phyloP scores from a whole-genome alignment of 2,329 filamentous ascomycete species.

The Teratosphaeria viscida region DNA sequence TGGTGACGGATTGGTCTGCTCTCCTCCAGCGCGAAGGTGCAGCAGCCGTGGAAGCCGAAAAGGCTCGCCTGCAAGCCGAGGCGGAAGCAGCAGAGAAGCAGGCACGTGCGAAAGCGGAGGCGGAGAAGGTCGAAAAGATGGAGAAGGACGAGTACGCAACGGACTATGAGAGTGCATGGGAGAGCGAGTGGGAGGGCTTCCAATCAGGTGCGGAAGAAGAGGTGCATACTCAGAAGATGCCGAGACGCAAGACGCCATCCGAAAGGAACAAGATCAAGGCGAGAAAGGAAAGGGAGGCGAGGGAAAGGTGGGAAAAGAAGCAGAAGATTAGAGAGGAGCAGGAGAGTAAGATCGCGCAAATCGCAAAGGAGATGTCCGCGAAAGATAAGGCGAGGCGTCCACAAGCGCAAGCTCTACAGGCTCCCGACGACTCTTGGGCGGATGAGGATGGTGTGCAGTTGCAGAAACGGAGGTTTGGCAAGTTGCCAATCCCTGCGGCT shows the following conservation, averaged over 20 bases:
- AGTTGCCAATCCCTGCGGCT: conserved; percentile 62
- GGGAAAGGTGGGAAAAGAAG: conserved; percentile 63
- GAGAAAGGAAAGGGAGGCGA: conserved; percentile 75
- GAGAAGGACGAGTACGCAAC: conserved; percentile 57
- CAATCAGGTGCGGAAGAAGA: conserved; percentile 42
- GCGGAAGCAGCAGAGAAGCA: conserved; percentile 56
- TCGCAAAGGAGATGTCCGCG: conserved; percentile 53
- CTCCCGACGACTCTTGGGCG: conserved; percentile 8
- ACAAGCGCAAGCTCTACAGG: conserved; percentile 7
- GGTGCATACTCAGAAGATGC: conserved; percentile 56
- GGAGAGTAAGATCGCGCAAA: conserved; percentile 58
- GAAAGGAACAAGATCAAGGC: conserved; percentile 83
- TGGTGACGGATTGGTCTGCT: conserved; percentile 73
- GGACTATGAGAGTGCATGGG: conserved; percentile 69
- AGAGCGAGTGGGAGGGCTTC: conserved; percentile 63
- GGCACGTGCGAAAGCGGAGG: conserved; percentile 62
- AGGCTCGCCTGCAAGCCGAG: conserved; percentile 57
- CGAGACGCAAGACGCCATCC: conserved; percentile 72
- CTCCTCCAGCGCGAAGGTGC: conserved; percentile 64
- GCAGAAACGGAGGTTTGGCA: conserved; percentile 62
- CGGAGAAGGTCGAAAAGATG: conserved; percentile 64
- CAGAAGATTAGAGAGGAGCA: conserved; percentile 66
- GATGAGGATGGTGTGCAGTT: conserved; percentile 32
- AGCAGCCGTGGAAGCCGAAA: conserved; percentile 69
- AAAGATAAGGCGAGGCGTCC: conserved; percentile 39